Evolutionary conservation across 2,329 filamentous ascomycete species (phyloP).

Genomic region (Blastomyces silverae): DNA sequence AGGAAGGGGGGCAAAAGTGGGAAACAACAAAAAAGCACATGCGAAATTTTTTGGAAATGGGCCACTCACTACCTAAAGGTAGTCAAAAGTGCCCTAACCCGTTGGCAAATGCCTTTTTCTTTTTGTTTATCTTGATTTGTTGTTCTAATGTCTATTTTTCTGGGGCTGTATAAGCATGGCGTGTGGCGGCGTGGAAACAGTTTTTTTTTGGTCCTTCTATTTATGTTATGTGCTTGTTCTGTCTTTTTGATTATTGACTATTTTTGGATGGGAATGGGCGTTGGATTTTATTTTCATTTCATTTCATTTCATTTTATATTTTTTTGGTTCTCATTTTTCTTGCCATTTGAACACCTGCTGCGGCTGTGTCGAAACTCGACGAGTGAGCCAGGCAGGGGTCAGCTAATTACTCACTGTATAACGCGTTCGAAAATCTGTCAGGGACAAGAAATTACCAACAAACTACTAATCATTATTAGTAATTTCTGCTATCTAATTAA

Average conservation of each 20-base stretch:
- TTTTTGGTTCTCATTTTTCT: too few relatives aligned
- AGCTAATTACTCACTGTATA: too few relatives aligned
- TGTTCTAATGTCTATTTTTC: background rate
- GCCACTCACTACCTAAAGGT: too few relatives aligned
- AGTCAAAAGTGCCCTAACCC: background rate
- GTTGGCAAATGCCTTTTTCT: background rate
- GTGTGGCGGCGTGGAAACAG: background rate
- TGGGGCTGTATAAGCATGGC: conserved; percentile 1
- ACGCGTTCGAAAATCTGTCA: too few relatives aligned
- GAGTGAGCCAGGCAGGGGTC: too few relatives aligned
- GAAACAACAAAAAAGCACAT: background rate
- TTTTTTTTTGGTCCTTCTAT: background rate
- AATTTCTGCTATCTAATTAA: background rate
- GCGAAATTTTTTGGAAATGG: background rate
- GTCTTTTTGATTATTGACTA: background rate
- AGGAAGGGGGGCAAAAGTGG: background rate
- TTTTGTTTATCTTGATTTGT: background rate
- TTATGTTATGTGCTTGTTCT: background rate
- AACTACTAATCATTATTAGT: background rate
- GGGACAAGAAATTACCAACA: background rate
- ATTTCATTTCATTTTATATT: too few relatives aligned
- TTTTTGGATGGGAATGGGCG: background rate
- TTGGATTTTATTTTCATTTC: too few relatives aligned
- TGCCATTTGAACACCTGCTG: background rate
- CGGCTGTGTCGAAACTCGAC: too few relatives aligned